Conservation (phyloP, 164 flowering plant genomes). For the Chloranthus sessilifolius region DNA sequence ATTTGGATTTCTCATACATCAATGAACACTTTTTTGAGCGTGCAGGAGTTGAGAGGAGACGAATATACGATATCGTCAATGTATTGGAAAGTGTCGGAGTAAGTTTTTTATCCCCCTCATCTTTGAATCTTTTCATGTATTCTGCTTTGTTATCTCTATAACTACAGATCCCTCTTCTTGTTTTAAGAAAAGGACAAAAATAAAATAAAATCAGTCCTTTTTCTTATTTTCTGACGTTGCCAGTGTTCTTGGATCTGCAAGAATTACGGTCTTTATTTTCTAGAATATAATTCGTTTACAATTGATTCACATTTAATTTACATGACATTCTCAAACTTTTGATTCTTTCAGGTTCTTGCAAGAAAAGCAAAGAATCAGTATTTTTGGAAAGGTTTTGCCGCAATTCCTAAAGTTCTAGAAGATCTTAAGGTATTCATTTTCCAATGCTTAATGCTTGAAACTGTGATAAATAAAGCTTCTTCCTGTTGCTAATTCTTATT, state of each 20-base stretch:
- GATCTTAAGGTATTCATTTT: conserved; percentile 50
- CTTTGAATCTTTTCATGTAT: neutral
- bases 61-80: conserved; percentile 97
- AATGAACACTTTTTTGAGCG: neutral
- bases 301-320: no score
- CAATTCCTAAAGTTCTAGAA: conserved; percentile 60
- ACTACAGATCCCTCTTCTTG: no score
- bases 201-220: no score
- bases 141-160: conserved; percentile 1
- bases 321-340: no score
- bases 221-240: no score
- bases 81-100: conserved; percentile 96
- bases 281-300: no score
- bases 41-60: conserved; percentile 91
- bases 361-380: conserved; percentile 84
- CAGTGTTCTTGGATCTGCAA: no score
- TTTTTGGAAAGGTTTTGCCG: conserved; percentile 81
- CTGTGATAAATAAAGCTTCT: no score
- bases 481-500: conserved; percentile 2
- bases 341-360: conserved; percentile 50
- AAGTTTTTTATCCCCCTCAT: conserved; percentile 18
- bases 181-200: no score
- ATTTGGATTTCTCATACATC: neutral
- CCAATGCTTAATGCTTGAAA: no score
- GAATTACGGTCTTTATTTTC: no score